Percentiles rank a stretch among this genome's conserved stretches.
Evolutionary conservation across 176 grass and related monocot genomes (phyloP).

Genomic region (Alloteropsis semialata): DNA sequence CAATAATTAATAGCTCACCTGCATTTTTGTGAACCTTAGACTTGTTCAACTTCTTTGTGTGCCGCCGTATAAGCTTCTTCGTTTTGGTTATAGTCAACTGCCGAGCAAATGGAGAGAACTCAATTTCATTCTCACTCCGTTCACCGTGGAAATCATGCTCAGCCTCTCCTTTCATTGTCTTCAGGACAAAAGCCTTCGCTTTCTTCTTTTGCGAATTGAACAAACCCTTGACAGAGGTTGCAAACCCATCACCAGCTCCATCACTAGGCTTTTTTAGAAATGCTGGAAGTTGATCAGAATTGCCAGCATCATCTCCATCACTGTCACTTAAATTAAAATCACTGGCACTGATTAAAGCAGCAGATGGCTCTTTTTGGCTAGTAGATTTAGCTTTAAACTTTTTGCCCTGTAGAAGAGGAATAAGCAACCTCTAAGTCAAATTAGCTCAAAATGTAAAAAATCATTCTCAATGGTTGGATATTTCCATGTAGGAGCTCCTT

Average conservation of each 20-base stretch:
- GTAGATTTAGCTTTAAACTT: conserved; percentile 93
- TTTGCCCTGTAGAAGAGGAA: conserved; percentile 68
- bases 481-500: neutral
- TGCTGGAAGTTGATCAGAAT: conserved; percentile 66
- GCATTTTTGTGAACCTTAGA: conserved; percentile 46
- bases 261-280: conserved; percentile 68
- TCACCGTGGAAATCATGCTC: conserved; percentile 86
- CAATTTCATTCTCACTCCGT: conserved; percentile 78
- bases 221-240: conserved; percentile 87
- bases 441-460: conserved; percentile 1
- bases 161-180: conserved; percentile 82
- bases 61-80: conserved; percentile 81
- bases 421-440: conserved; percentile 22
- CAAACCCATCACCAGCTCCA: conserved; percentile 92
- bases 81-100: conserved; percentile 90
- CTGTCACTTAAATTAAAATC: conserved; percentile 76
- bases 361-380: conserved; percentile 53
- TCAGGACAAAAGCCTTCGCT: conserved; percentile 78
- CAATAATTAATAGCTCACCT: conserved; percentile 39
- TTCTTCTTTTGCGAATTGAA: conserved; percentile 86
- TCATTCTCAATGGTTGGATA: neutral
- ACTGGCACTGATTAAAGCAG: conserved; percentile 43
- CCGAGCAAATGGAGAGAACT: conserved; percentile 91
- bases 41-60: conserved; percentile 74
- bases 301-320: conserved; percentile 65